Evolutionary conservation across 164 flowering plant genomes (phyloP), one percentile per base, ranked within the genome.

Genomic region (Taxillus chinensis): DNA sequence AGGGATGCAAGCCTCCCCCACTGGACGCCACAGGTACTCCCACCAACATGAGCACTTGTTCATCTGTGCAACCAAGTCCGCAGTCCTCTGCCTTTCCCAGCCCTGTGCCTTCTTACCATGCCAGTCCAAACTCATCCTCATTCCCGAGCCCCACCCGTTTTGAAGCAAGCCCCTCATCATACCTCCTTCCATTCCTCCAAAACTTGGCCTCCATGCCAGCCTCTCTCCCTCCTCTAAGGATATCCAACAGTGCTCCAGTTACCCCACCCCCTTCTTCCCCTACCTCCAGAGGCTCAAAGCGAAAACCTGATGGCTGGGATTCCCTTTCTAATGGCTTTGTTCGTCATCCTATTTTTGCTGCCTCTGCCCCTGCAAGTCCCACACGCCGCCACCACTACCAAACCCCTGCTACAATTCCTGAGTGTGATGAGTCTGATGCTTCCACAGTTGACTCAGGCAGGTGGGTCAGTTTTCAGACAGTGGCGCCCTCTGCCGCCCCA

Each of bases 261-360:
- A 92, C 98, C 3, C 96, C 98, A 0, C 98, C 96, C 10, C 79
- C 82, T 10, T 85, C 96, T 37, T 89, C 98, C 39, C 98, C 98
- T 3, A 86, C 86, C 15, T 80, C 87, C 5, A 77, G 87, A 70
- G 71, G 82, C 41, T 70, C 86, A 1, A 87, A 87, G 68, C 82
- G 65, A 14, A 84, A 74, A 46, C 73, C 79, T 8, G 79, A 79
- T 11, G 27, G 27, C 27, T 87, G 88, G 93, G 88, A 83, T 42
- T 60, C 83, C 8, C 55, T 83, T 41, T 50, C 83, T 4, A 80
- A 79, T 54, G 61, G 67, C 38, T 45, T 82, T 2, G 74, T 76
- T 5, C 69, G 67, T 15, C 83, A 83, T 69, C 89, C 95, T 0
- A 60, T 82, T 40, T 89, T 86, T 55, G 95, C 92, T 4, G 90